Conservation (phyloP, 148 eudicot species). For the Beta vulgaris region DNA sequence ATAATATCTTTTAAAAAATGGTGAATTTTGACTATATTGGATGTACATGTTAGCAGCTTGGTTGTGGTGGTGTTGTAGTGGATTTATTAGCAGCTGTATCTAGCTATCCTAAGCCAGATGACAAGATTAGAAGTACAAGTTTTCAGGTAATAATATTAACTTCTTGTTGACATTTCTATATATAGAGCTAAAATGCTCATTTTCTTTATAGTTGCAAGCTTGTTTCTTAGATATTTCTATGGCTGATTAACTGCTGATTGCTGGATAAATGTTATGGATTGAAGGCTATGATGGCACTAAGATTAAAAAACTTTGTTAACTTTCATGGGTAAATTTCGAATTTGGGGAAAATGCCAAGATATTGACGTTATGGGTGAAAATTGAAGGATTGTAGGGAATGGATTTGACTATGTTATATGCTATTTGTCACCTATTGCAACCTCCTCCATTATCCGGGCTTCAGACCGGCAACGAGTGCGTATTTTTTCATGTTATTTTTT, state of each 20-base stretch:
- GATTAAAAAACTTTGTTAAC: neutral
- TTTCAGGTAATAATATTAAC: constrained; percentile 50
- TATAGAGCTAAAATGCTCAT: neutral
- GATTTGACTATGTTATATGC: too few species aligned
- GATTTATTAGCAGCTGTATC: constrained; percentile 78
- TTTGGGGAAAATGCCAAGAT: neutral
- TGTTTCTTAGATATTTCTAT: neutral
- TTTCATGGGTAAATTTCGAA: neutral
- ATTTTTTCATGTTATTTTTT: neutral
- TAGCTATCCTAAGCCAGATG: constrained; percentile 83
- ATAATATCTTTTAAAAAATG: neutral
- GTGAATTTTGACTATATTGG: neutral
- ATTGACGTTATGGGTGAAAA: neutral
- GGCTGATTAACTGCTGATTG: neutral
- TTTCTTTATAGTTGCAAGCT: neutral
- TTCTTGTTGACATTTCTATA: neutral
- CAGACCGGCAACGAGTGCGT: too few species aligned
- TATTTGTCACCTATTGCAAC: too few species aligned
- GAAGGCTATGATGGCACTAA: neutral
- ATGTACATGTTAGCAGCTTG: constrained; percentile 48
- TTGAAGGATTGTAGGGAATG: neutral
- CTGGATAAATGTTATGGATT: neutral
- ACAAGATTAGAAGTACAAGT: constrained; percentile 88
- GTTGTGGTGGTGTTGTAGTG: constrained; percentile 53
- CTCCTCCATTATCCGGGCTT: too few species aligned